A percentile compares a stretch with the other conserved stretches of the same genome.
Conservation (phyloP, 73 alveolate genomes). For the Tetrahymena borealis region DNA sequence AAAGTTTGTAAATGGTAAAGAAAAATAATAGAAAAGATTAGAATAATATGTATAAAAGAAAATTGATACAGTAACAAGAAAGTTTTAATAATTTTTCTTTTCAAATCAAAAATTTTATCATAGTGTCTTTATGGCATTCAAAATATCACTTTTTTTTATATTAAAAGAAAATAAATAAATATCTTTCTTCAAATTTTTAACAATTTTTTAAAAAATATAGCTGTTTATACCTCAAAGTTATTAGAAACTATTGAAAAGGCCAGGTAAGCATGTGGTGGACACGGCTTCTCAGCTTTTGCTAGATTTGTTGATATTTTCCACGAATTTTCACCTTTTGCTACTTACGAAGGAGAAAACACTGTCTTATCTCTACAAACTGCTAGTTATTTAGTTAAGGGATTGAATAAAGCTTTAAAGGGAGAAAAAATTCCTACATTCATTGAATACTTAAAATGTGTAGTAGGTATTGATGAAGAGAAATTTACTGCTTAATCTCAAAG, state of each 20-base stretch:
- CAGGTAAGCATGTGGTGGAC: conserved; percentile 84
- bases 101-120: too few species aligned
- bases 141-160: too few species aligned
- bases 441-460: background rate
- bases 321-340: conserved; percentile 39
- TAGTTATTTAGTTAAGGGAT: conserved; percentile 11
- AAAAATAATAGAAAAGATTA: too few species aligned
- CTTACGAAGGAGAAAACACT: conserved; percentile 40
- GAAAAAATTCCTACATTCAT: background rate
- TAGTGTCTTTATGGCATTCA: too few species aligned
- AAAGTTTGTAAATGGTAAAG: too few species aligned
- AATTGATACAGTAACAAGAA: too few species aligned
- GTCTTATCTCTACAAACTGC: conserved; percentile 22
- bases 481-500: background rate
- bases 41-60: too few species aligned
- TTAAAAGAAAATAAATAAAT: too few species aligned
- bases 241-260: conserved; percentile 53
- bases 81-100: too few species aligned
- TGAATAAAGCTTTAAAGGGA: conserved; percentile 15
- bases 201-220: conserved; percentile 1
- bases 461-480: background rate
- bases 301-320: conserved; percentile 49
- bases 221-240: conserved; percentile 43
- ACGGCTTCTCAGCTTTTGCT: conserved; percentile 60
- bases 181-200: too few species aligned